phyloP scores from a whole-genome alignment of 1,284 basidiomycete species.

The Phlebopus sp. region DNA sequence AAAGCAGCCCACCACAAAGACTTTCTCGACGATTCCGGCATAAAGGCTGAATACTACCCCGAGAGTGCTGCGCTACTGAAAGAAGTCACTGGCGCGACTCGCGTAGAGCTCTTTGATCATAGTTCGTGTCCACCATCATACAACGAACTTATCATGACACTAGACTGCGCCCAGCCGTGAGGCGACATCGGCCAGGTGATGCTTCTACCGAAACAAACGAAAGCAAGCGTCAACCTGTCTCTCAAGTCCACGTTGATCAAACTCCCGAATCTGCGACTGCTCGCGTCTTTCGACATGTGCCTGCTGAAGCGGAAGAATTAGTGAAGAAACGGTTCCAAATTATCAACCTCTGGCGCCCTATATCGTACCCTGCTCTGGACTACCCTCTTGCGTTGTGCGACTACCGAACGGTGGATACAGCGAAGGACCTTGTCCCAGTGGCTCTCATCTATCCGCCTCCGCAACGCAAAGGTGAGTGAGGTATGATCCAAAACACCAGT shows the following conservation, averaged over 20 bases:
- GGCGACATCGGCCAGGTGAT: too few relatives aligned
- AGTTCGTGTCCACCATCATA: slow-evolving; percentile 36
- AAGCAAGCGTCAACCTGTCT: too few relatives aligned
- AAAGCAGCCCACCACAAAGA: slow-evolving; percentile 1
- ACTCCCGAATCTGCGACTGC: too few relatives aligned
- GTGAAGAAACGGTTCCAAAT: slow-evolving; percentile 55
- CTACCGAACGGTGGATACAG: slow-evolving; percentile 41
- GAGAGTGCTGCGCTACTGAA: too few relatives aligned
- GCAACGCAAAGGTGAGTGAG: slow-evolving; percentile 33
- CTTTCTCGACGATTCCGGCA: too few relatives aligned
- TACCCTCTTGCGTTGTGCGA: slow-evolving; percentile 50
- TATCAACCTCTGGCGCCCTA: slow-evolving; percentile 56
- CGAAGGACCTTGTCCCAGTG: slow-evolving; percentile 36
- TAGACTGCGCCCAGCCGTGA: not conserved
- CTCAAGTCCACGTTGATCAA: slow-evolving; percentile 57
- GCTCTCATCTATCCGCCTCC: slow-evolving; percentile 33
- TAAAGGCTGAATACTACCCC: too few relatives aligned
- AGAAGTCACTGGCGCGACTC: slow-evolving; percentile 46
- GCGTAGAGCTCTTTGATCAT: slow-evolving; percentile 47
- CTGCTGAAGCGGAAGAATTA: too few relatives aligned
- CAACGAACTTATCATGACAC: not conserved
- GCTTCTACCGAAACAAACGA: too few relatives aligned
- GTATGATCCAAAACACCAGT: slow-evolving; percentile 38
- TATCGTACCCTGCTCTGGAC: slow-evolving; percentile 44
- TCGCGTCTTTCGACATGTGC: slow-evolving; percentile 43